A percentile compares a stretch with the other conserved stretches of the same genome.
Conservation (phyloP, 2,329 filamentous ascomycete species). For the Hypoxylon sp. region DNA sequence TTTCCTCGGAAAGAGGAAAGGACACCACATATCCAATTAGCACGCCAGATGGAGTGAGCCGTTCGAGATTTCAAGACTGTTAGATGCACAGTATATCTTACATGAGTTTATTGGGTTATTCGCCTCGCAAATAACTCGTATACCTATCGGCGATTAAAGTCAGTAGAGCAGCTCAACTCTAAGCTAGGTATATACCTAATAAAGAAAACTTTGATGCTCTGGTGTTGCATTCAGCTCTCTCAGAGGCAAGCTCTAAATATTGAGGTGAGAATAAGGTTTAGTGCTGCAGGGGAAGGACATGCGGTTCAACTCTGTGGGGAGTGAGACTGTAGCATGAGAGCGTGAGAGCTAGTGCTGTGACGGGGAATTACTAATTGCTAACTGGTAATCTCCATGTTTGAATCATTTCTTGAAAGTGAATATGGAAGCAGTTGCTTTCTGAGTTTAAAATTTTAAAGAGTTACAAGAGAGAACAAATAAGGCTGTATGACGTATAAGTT, state of each 20-base stretch:
- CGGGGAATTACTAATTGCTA: not conserved
- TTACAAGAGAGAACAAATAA: not conserved
- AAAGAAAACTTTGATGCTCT: no score
- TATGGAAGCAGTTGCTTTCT: not conserved
- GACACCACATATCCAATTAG: no score
- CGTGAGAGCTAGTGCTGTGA: not conserved
- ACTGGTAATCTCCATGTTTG: not conserved
- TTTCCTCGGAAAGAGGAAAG: no score
- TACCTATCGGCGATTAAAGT: no score
- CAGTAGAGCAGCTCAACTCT: no score
- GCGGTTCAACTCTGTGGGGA: not conserved
- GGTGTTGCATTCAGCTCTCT: not conserved
- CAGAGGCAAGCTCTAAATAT: not conserved
- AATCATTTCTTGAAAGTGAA: not conserved
- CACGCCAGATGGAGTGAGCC: no score
- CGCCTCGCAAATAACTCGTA: no score
- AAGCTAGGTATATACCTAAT: no score
- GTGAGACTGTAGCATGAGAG: not conserved
- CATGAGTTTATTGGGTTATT: no score
- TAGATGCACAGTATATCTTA: no score
- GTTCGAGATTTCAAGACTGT: no score
- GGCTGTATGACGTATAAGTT: not conserved
- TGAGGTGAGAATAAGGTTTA: constrained; percentile 26
- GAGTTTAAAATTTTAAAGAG: not conserved
- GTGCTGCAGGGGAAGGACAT: not conserved